Evolutionary conservation across 371 early-diverging fungal genomes (phyloP), one percentile per base, ranked within the genome.

Genomic region (Amoeboaphelidium protococcarum): DNA sequence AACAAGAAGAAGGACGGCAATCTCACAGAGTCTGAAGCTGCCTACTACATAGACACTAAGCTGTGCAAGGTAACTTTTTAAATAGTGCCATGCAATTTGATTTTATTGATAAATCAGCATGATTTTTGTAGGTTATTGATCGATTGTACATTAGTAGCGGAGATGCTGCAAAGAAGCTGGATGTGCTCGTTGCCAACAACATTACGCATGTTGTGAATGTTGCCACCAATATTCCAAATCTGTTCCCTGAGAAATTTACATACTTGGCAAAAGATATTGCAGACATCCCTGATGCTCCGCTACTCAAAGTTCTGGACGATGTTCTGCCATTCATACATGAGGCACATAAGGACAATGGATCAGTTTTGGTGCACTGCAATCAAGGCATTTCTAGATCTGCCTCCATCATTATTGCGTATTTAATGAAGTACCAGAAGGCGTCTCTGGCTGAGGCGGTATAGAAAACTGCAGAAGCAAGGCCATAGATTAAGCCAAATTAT

Each of bases 341-440:
- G 16, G 37, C 37, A 31, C 6, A 16, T 6, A 16, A 31, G 37
- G 16, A 16, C 16, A 16, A 16, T 31, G 37, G 37, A 10, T 16
- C 6, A 31, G 37, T 31, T 16, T 16, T 31, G 44, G 52, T 63
- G 19, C 60, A 62, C 42, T 61, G 66, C 47, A 62, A 65, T 47
- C 65, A 65, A 22, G 66, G 66, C 25, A 65, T 66, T 12, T 56
- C 57, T 16, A 46, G 66, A 27, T 55, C 56, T 10, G 47, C 62
- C 12, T 62, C 66, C 0, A 54, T 65, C 46, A 57, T 66, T 12
- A 42, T 66, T 24, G 61, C 63, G 4, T 66, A 64, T 48, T 48
- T 65, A 41, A 57, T 66, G 47, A 44, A 43, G 6, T 10, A 31
- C 6, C 10, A 31, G 10, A 31, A 31, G 16, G 37, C 16, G 16